phyloP scores from a whole-genome alignment of 495 filamentous ascomycete genomes.

The Podospora sp. region DNA sequence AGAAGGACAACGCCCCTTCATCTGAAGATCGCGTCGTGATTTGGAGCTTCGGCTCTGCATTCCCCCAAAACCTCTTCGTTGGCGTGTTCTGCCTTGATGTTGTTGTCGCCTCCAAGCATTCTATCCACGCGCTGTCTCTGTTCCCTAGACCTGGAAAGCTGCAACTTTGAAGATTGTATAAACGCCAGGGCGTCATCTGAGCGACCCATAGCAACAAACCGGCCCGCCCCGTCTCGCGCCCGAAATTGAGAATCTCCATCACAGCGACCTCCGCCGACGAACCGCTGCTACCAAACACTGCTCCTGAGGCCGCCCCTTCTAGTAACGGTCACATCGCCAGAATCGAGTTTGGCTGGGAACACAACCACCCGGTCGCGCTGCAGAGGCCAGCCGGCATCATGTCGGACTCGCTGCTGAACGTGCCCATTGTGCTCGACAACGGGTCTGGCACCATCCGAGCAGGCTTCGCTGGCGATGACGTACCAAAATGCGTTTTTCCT shows the following conservation, averaged over 20 bases:
- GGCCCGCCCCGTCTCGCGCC: neutral
- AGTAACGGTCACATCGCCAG: neutral
- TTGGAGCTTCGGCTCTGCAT: conserved; percentile 15
- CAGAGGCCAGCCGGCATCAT: conserved; percentile 42
- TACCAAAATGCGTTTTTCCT: conserved; percentile 96
- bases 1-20: conserved; percentile 1
- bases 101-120: neutral
- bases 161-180: neutral
- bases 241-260: neutral
- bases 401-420: conserved; percentile 90
- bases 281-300: neutral
- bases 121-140: neutral
- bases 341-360: neutral
- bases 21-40: conserved; percentile 26
- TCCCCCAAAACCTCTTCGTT: neutral
- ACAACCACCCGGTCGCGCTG: neutral
- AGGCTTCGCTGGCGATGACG: conserved; percentile 93
- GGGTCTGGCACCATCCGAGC: conserved; percentile 97
- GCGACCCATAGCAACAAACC: neutral
- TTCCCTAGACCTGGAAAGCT: neutral
- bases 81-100: neutral
- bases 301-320: neutral
- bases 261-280: neutral
- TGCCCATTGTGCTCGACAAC: conserved; percentile 98
- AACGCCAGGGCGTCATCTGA: neutral